These are phyloP conservation scores for Kwoniella sp. DNA, from an alignment of 768 basidiomycete genomes.

Conservation along the genomic window DNA sequence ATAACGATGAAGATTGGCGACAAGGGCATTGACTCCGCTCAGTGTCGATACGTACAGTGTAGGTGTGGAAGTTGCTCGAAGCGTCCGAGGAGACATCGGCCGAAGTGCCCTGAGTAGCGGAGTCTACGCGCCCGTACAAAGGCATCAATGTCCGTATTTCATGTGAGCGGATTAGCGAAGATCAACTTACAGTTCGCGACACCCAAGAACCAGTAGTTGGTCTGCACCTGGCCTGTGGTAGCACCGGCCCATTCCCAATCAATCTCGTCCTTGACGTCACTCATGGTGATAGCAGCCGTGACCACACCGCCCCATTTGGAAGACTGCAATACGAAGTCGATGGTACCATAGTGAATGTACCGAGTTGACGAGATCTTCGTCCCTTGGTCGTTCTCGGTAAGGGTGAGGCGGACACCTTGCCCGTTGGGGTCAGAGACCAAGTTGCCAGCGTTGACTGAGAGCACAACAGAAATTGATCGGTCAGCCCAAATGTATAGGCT, in stretches of 20 bases:
- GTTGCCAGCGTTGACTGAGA: conserved; percentile 26
- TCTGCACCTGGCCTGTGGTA: conserved; percentile 68
- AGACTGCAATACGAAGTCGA: conserved; percentile 62
- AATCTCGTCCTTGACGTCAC: conserved; percentile 63
- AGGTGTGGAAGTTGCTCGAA: conserved; percentile 40
- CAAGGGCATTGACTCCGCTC: too few species aligned
- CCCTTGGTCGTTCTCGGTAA: conserved; percentile 71
- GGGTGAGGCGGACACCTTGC: conserved; percentile 59
- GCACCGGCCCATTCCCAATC: conserved; percentile 55
- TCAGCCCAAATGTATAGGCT: too few species aligned
- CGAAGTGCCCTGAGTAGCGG: conserved; percentile 32
- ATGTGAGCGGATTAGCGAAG: background rate
- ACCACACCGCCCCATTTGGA: conserved; percentile 79
- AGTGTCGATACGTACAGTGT: conserved; percentile 30
- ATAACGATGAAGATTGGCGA: too few species aligned
- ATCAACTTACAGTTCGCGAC: conserved; percentile 41
- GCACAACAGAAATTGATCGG: background rate
- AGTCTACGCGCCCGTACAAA: conserved; percentile 23
- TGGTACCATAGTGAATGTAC: conserved; percentile 77
- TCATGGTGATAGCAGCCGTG: conserved; percentile 71
- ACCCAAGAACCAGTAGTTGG: conserved; percentile 61
- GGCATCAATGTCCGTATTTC: background rate
- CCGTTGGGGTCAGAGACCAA: conserved; percentile 32
- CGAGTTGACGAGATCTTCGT: conserved; percentile 77
- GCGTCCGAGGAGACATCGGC: conserved; percentile 31